A percentile compares a stretch with the other conserved stretches of the same genome.
phyloP scores from a whole-genome alignment of 163 green algal genomes.

The Chlamydomonas reinhardtii region DNA sequence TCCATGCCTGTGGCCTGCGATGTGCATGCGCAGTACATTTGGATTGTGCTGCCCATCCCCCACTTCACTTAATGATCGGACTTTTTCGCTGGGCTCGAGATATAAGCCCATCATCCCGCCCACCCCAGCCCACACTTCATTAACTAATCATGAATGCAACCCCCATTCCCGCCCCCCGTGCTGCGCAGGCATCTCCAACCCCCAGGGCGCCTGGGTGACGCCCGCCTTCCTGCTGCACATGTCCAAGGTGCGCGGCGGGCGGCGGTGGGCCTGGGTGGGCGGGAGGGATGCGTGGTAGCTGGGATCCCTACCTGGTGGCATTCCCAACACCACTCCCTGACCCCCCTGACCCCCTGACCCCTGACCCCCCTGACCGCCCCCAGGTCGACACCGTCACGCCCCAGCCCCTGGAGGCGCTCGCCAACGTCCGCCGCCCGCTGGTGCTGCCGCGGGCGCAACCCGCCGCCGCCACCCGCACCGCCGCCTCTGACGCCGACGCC shows the following conservation, averaged over 20 bases:
- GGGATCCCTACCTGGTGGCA: too few species aligned
- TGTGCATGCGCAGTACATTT: too few species aligned
- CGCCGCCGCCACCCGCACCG: background rate
- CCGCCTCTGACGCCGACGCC: too few species aligned
- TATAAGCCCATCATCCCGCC: too few species aligned
- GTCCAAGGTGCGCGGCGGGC: constrained; percentile 57
- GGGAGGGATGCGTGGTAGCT: too few species aligned
- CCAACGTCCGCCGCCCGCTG: constrained; percentile 16
- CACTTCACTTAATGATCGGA: too few species aligned
- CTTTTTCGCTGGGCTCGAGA: too few species aligned
- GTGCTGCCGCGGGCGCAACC: background rate
- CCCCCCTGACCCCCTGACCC: background rate
- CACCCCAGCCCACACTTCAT: too few species aligned
- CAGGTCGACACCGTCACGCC: constrained; percentile 10
- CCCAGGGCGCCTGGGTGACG: constrained; percentile 78
- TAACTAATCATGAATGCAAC: too few species aligned
- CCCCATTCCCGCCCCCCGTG: too few species aligned
- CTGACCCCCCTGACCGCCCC: background rate
- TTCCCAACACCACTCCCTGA: background rate
- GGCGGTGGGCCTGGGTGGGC: constrained; percentile 39
- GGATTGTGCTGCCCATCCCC: too few species aligned
- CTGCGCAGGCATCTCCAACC: constrained; percentile 81
- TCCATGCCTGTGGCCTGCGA: too few species aligned
- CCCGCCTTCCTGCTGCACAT: constrained; percentile 88
- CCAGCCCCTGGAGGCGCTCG: background rate